Conservation (phyloP, 164 flowering plant species). For the Piper betle region DNA sequence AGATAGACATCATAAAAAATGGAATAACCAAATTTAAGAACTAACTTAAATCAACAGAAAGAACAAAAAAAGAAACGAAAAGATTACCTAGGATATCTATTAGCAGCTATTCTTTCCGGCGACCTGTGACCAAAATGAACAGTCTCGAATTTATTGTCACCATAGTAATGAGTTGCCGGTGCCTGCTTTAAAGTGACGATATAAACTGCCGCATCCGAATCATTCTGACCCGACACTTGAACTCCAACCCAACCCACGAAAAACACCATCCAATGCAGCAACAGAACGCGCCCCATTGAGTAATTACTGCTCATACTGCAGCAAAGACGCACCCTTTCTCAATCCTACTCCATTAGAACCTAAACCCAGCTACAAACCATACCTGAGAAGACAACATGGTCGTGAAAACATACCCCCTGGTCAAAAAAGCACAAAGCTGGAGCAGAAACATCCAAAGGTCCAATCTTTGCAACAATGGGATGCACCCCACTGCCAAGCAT, state of each 20-base stretch:
- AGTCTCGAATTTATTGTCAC: conserved; percentile 16
- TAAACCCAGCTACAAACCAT: not conserved
- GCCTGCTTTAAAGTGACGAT: conserved; percentile 68
- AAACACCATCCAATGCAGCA: conserved; percentile 25
- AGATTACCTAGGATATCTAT: conserved; percentile 29
- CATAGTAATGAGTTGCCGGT: conserved; percentile 30
- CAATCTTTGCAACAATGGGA: not conserved
- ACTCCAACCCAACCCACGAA: conserved; percentile 23
- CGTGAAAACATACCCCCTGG: not conserved
- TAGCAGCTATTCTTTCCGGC: conserved; percentile 16
- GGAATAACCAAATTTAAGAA: not conserved
- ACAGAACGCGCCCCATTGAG: conserved; percentile 22
- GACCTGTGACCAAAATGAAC: conserved; percentile 10
- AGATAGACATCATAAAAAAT: no score
- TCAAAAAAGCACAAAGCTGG: not conserved
- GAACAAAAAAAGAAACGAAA: conserved; percentile 2
- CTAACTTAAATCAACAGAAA: not conserved
- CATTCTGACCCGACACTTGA: conserved; percentile 27
- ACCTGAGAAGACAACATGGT: not conserved
- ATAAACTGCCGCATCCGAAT: conserved; percentile 38
- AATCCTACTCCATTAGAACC: not conserved
- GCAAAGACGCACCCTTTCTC: not conserved
- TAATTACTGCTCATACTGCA: not conserved
- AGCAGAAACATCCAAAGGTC: not conserved
- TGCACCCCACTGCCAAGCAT: not conserved